These are phyloP conservation scores for Penicillium turbatum DNA, from an alignment of 495 filamentous ascomycete species.

Conservation along the genomic window DNA sequence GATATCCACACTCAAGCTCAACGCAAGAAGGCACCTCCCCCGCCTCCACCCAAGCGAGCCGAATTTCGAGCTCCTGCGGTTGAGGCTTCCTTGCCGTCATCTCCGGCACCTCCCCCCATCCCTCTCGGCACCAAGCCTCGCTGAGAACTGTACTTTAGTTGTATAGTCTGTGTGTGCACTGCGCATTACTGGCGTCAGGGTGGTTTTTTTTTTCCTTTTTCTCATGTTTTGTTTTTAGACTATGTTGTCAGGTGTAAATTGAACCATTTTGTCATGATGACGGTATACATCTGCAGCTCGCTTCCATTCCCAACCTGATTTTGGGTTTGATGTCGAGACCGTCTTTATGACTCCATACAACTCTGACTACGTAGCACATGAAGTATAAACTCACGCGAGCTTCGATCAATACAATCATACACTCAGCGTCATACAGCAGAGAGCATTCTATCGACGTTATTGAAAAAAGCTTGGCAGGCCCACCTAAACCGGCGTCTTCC, in stretches of 20 bases:
- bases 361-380: too few species aligned
- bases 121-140: slow-evolving; percentile 43
- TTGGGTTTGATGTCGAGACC: too few species aligned
- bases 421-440: too few species aligned
- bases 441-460: too few species aligned
- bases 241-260: not conserved
- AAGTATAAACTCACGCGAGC: too few species aligned
- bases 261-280: not conserved
- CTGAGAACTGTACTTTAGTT: slow-evolving; percentile 24
- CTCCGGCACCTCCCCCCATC: slow-evolving; percentile 38
- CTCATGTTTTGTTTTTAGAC: not conserved
- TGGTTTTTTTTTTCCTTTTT: not conserved
- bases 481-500: too few species aligned
- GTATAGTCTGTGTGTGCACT: not conserved
- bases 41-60: slow-evolving; percentile 60
- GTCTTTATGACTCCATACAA: too few species aligned
- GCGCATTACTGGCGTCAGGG: not conserved
- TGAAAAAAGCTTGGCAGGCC: too few species aligned
- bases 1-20: slow-evolving; percentile 25
- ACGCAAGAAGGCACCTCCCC: slow-evolving; percentile 65
- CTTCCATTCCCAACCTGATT: too few species aligned
- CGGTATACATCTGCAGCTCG: not conserved
- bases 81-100: slow-evolving; percentile 13
- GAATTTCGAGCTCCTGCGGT: slow-evolving; percentile 35
- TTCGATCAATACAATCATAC: too few species aligned